Conservation (phyloP, 2,329 filamentous ascomycete genomes). For the Aspergillus ibericus region DNA sequence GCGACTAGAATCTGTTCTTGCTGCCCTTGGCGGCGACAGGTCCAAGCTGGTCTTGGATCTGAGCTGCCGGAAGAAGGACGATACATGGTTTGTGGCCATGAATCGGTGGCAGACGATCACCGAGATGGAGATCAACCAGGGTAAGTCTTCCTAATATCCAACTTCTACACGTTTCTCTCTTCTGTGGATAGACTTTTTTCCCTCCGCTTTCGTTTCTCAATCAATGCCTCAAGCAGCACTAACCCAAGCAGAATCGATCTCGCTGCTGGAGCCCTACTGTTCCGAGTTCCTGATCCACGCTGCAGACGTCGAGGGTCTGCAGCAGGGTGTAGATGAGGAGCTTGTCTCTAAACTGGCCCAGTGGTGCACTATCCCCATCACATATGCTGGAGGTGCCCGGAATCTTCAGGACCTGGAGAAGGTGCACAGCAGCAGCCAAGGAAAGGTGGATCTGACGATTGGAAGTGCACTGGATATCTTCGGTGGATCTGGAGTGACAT, state of each 20-base stretch:
- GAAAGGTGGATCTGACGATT: slow-evolving; percentile 89
- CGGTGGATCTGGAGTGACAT: slow-evolving; percentile 80
- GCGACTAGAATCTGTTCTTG: slow-evolving; percentile 71
- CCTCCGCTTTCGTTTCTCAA: neutral
- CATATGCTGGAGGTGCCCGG: slow-evolving; percentile 92
- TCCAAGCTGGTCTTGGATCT: slow-evolving; percentile 89
- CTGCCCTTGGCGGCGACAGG: slow-evolving; percentile 70
- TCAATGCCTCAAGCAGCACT: neutral
- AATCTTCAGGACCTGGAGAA: slow-evolving; percentile 77
- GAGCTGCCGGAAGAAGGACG: slow-evolving; percentile 75
- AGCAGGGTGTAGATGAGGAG: slow-evolving; percentile 84
- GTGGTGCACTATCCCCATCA: slow-evolving; percentile 91
- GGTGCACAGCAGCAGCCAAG: slow-evolving; percentile 74
- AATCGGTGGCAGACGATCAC: slow-evolving; percentile 99
- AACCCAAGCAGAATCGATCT: slow-evolving; percentile 67
- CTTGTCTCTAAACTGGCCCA: slow-evolving; percentile 73
- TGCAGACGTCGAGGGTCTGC: slow-evolving; percentile 92
- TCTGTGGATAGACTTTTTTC: neutral
- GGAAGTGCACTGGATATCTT: slow-evolving; percentile 96
- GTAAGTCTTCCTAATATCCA: slow-evolving; percentile 48
- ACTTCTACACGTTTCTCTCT: neutral
- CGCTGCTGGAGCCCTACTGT: slow-evolving; percentile 81
- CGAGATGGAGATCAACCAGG: slow-evolving; percentile 88
- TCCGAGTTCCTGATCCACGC: slow-evolving; percentile 97
- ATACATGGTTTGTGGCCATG: slow-evolving; percentile 95